phyloP scores from a whole-genome alignment of 2,329 filamentous ascomycete genomes.

The Fusarium phyllophilum region DNA sequence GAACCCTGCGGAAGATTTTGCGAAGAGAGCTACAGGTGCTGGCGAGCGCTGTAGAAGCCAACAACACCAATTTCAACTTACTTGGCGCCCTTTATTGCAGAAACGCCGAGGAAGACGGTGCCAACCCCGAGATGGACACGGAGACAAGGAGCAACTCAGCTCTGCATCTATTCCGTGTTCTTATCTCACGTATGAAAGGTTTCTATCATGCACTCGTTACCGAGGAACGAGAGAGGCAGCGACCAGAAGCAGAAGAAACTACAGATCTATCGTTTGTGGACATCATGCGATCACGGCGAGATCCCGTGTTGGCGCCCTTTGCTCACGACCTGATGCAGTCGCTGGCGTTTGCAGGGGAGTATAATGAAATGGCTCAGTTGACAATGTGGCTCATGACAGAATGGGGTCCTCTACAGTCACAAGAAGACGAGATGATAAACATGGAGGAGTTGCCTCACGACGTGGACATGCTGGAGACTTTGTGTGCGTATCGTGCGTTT shows the following conservation, averaged over 20 bases:
- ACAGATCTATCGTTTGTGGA: slow-evolving; percentile 47
- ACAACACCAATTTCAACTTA: slow-evolving; percentile 17
- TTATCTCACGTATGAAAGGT: slow-evolving; percentile 40
- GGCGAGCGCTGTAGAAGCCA: slow-evolving; percentile 20
- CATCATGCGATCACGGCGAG: slow-evolving; percentile 47
- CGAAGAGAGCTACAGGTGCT: slow-evolving; percentile 41
- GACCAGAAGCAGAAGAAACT: slow-evolving; percentile 32
- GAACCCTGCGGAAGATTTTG: slow-evolving; percentile 42
- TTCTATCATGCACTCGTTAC: slow-evolving; percentile 42
- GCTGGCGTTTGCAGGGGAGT: slow-evolving; percentile 69
- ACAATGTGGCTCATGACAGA: slow-evolving; percentile 68
- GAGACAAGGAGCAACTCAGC: slow-evolving; percentile 6
- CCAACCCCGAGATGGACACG: not conserved
- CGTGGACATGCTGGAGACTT: slow-evolving; percentile 50
- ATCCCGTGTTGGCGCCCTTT: slow-evolving; percentile 51
- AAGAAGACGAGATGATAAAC: slow-evolving; percentile 51
- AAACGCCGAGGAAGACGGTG: slow-evolving; percentile 17
- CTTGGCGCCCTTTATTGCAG: slow-evolving; percentile 31
- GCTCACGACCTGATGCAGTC: slow-evolving; percentile 70
- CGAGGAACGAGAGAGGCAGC: slow-evolving; percentile 37
- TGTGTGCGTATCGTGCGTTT: slow-evolving; percentile 61
- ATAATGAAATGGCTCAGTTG: slow-evolving; percentile 65
- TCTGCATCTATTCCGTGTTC: slow-evolving; percentile 33
- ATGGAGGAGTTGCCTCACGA: slow-evolving; percentile 48
- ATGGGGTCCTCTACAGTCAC: slow-evolving; percentile 50